These are phyloP conservation scores for Kwoniella shandongensis DNA, from an alignment of 768 basidiomycete species.

Conservation along the genomic window DNA sequence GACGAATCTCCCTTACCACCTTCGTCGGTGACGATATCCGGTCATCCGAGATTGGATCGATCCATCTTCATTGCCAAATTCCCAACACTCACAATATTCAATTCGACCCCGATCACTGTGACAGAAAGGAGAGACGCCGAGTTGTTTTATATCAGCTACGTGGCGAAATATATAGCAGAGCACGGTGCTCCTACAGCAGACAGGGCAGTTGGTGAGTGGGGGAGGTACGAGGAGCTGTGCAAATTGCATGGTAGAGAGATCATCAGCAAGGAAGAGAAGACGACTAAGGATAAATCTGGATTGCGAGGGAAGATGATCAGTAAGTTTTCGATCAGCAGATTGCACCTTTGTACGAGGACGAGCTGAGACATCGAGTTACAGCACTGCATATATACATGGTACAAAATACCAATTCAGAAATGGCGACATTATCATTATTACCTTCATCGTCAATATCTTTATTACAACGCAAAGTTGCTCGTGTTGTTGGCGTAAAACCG, in stretches of 20 bases:
- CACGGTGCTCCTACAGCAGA: background rate
- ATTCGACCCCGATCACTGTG: conserved; percentile 29
- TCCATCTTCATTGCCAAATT: conserved; percentile 43
- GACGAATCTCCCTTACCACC: too few species aligned
- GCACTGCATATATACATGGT: background rate
- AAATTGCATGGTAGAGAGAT: conserved; percentile 14
- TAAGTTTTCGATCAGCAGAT: conserved; percentile 18
- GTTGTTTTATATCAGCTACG: conserved; percentile 30
- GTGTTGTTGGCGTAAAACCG: conserved; percentile 9
- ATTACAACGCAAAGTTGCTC: conserved; percentile 29
- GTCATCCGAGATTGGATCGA: conserved; percentile 5
- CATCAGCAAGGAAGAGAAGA: background rate
- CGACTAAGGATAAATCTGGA: background rate
- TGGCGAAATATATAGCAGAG: conserved; percentile 6
- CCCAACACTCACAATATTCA: conserved; percentile 29
- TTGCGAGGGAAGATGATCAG: conserved; percentile 45
- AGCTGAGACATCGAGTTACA: background rate
- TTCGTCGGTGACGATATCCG: background rate
- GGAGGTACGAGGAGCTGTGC: conserved; percentile 29
- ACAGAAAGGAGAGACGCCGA: conserved; percentile 46
- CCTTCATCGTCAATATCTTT: conserved; percentile 29
- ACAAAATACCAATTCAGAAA: background rate
- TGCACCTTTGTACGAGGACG: background rate
- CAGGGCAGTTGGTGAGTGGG: conserved; percentile 15
- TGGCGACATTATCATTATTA: conserved; percentile 24